These are phyloP conservation scores for Trametes sanguinea DNA, from an alignment of 768 basidiomycete species.

Conservation along the genomic window DNA sequence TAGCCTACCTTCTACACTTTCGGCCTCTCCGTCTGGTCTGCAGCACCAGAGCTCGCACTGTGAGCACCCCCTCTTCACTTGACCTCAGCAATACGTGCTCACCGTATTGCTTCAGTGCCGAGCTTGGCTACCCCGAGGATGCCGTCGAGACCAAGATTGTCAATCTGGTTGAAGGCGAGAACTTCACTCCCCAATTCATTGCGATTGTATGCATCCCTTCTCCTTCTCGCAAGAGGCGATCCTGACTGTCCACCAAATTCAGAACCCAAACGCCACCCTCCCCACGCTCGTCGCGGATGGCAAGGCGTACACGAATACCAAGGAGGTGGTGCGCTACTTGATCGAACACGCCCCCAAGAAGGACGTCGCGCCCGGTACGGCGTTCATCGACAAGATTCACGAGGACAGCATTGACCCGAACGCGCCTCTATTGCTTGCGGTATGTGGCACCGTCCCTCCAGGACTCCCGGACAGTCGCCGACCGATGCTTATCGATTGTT, in stretches of 20 bases:
- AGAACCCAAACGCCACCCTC: slow-evolving; percentile 49
- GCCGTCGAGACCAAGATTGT: slow-evolving; percentile 39
- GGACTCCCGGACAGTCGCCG: neutral
- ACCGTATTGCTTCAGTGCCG: slow-evolving; percentile 32
- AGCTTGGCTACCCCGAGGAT: slow-evolving; percentile 44
- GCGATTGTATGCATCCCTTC: slow-evolving; percentile 35
- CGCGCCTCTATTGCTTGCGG: slow-evolving; percentile 46
- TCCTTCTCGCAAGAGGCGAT: neutral
- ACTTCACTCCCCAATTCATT: slow-evolving; percentile 49
- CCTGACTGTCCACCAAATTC: neutral
- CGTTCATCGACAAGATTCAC: slow-evolving; percentile 44
- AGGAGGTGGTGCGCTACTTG: slow-evolving; percentile 44
- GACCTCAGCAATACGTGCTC: neutral
- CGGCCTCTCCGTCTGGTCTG: slow-evolving; percentile 42
- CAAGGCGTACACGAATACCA: slow-evolving; percentile 41
- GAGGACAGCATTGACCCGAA: slow-evolving; percentile 52
- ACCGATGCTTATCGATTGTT: neutral
- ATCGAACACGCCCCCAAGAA: slow-evolving; percentile 41
- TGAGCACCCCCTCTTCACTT: slow-evolving; percentile 26
- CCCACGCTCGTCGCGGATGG: slow-evolving; percentile 44
- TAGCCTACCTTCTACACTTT: slow-evolving; percentile 39
- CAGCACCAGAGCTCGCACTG: slow-evolving; percentile 45
- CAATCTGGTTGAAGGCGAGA: slow-evolving; percentile 49
- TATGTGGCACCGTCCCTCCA: slow-evolving; percentile 26
- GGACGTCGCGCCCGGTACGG: slow-evolving; percentile 36